phyloP scores from a whole-genome alignment of 2,329 filamentous ascomycete genomes.

The Phaeosphaeriaceae sp. region DNA sequence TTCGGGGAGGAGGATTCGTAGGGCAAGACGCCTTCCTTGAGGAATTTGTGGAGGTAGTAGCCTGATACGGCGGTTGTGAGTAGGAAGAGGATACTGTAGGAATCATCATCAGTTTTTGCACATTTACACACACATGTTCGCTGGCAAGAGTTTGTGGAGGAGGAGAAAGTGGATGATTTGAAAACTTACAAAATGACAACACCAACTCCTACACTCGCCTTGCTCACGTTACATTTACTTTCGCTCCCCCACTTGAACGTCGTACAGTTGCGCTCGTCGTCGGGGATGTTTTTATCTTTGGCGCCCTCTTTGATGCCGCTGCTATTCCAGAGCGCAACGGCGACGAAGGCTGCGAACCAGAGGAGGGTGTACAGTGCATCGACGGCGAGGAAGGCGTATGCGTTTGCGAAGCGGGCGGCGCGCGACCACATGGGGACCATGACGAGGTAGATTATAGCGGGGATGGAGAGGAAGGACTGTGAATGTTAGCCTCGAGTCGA shows the following conservation, averaged over 20 bases:
- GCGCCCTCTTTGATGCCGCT: constrained; percentile 62
- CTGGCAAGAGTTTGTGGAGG: too few relatives aligned
- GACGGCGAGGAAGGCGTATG: constrained; percentile 65
- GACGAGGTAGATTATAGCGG: constrained; percentile 66
- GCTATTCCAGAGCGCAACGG: constrained; percentile 64
- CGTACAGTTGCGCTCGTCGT: constrained; percentile 59
- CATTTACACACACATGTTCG: too few relatives aligned
- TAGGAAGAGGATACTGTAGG: constrained; percentile 63
- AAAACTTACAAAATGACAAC: constrained; percentile 64
- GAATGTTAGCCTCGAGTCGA: constrained; percentile 21
- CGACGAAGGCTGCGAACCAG: constrained; percentile 67
- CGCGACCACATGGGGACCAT: constrained; percentile 69
- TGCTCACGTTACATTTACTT: constrained; percentile 64
- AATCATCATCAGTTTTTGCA: too few relatives aligned
- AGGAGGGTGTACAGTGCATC: constrained; percentile 62
- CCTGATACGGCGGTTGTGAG: constrained; percentile 62
- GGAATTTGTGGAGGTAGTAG: constrained; percentile 64
- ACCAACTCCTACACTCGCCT: constrained; percentile 63
- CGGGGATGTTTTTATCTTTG: constrained; percentile 48
- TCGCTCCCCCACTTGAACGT: constrained; percentile 64
- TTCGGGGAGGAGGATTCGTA: constrained; percentile 52
- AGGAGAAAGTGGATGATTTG: too few relatives aligned
- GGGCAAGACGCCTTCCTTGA: constrained; percentile 64
- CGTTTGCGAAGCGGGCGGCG: constrained; percentile 65
- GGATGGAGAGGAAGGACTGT: constrained; percentile 67